Conservation (phyloP, 495 filamentous ascomycete genomes). For the Cercophora scortea region DNA sequence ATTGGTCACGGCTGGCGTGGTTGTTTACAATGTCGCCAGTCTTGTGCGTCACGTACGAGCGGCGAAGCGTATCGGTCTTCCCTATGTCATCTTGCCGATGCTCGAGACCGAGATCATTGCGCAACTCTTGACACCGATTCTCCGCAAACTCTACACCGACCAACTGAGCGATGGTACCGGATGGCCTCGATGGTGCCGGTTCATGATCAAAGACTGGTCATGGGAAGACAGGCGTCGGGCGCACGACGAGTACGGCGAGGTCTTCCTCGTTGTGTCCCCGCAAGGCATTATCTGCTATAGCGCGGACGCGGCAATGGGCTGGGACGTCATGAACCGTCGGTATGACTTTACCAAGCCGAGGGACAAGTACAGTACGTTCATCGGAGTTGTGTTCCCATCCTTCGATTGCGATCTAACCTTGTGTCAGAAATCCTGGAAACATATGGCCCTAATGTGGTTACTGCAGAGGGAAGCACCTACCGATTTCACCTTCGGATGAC, state of each 20-base stretch:
- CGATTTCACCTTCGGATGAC: constrained; percentile 15
- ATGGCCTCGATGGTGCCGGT: constrained; percentile 18
- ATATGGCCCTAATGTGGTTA: constrained; percentile 16
- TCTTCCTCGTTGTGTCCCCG: constrained; percentile 13
- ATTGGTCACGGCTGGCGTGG: background rate
- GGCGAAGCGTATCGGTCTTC: background rate
- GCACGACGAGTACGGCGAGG: constrained; percentile 13
- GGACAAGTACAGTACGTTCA: background rate
- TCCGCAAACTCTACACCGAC: background rate
- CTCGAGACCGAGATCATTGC: background rate
- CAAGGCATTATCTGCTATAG: background rate
- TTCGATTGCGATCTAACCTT: background rate
- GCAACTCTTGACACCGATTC: background rate
- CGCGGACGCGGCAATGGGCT: background rate
- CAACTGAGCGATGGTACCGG: constrained; percentile 2
- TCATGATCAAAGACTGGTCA: constrained; percentile 19
- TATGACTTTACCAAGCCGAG: constrained; percentile 1
- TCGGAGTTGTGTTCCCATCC: background rate
- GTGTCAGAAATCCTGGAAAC: constrained; percentile 14
- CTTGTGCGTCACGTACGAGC: background rate
- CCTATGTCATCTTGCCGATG: background rate
- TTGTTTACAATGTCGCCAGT: background rate
- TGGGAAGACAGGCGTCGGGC: constrained; percentile 18
- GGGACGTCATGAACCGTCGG: background rate
- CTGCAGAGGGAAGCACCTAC: constrained; percentile 11